Evolutionary conservation across 73 alveolate genomes (phyloP), one percentile per base, ranked within the genome.

Genomic region (Tetrahymena thermophila): DNA sequence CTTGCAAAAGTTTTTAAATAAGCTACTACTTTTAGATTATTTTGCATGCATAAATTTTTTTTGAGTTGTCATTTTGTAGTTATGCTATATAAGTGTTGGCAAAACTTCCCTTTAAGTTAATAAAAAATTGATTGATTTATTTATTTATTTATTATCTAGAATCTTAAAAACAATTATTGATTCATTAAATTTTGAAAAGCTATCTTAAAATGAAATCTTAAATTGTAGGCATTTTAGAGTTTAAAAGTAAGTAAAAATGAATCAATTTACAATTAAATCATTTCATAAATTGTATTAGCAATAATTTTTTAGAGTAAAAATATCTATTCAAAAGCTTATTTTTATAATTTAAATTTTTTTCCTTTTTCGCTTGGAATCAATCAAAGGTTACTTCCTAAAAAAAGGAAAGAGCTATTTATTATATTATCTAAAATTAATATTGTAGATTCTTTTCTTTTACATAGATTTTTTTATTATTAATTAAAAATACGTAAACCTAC

Each of bases 41-140:
- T 34, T 95, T 95, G 43, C 97, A 95, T 10, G 97, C 97, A 35
- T 44, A 95, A 44, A 95, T 94, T 35, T 85, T 50, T 50, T 50
- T 57, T 37, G 93, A 85, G 40, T 85, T 93, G 56, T 95, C 56
- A 23, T 95, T 94, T 56, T 95, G 35, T 34, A 95, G 94, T 50
- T 93, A 85, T 16, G 97, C 97, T 28, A 95, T 31, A 95, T 85
- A 95, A 89, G 97, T 95, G 25, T 95, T 94, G n/a, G 97, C 97
- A 85, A 85, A 89, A 89, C 85, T 95, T 34, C 97, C 97, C 93
- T 95, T 3, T 25, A 19, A 23, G 6, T 56, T 23, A 23, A 71
- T 71, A 11, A 71, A 71, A 71, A 28, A 71, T 5, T 17, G 1
- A 58, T 71, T 71, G 8, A 71, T n/a, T 5, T 6, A 56, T 56